These are phyloP conservation scores for Rhododendron mucronatum DNA, from an alignment of 148 eudicot genomes.

Conservation along the genomic window DNA sequence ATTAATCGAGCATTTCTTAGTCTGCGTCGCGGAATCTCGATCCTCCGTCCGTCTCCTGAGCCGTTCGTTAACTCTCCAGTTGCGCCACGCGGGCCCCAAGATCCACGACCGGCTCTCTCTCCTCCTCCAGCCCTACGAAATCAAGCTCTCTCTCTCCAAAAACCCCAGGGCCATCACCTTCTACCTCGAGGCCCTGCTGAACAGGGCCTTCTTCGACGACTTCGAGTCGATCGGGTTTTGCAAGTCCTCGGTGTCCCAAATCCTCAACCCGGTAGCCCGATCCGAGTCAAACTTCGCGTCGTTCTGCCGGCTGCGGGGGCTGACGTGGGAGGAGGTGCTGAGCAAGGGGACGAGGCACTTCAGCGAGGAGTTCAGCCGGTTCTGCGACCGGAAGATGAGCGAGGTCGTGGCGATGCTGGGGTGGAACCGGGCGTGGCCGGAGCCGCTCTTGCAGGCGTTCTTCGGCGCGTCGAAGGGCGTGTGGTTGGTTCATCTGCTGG, in stretches of 20 bases:
- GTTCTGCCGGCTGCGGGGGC: slow-evolving; percentile 27
- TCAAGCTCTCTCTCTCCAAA: slow-evolving; percentile 47
- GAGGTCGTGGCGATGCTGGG: slow-evolving; percentile 79
- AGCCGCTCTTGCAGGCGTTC: slow-evolving; percentile 77
- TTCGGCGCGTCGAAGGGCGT: slow-evolving; percentile 79
- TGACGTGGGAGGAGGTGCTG: slow-evolving; percentile 86
- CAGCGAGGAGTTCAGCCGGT: slow-evolving; percentile 80
- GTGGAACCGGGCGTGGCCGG: slow-evolving; percentile 91
- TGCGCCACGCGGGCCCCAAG: slow-evolving; percentile 56
- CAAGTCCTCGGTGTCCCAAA: slow-evolving; percentile 23
- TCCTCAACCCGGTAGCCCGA: slow-evolving; percentile 65
- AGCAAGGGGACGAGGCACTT: slow-evolving; percentile 80
- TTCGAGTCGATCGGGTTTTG: slow-evolving; percentile 65
- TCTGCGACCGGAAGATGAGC: slow-evolving; percentile 93
- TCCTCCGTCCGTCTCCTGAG: slow-evolving; percentile 50
- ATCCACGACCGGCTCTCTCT: slow-evolving; percentile 44
- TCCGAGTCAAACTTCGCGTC: slow-evolving; percentile 53
- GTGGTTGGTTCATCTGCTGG: slow-evolving; percentile 82
- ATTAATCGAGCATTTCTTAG: slow-evolving; percentile 53
- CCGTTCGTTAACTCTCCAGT: slow-evolving; percentile 55
- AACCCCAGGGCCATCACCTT: slow-evolving; percentile 45
- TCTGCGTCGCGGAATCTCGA: slow-evolving; percentile 62
- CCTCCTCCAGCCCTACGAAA: slow-evolving; percentile 55
- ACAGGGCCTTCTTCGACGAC: slow-evolving; percentile 54
- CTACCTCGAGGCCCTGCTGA: slow-evolving; percentile 70